These are phyloP conservation scores for Letharia lupina DNA, from an alignment of 495 filamentous ascomycete species.

Conservation along the genomic window DNA sequence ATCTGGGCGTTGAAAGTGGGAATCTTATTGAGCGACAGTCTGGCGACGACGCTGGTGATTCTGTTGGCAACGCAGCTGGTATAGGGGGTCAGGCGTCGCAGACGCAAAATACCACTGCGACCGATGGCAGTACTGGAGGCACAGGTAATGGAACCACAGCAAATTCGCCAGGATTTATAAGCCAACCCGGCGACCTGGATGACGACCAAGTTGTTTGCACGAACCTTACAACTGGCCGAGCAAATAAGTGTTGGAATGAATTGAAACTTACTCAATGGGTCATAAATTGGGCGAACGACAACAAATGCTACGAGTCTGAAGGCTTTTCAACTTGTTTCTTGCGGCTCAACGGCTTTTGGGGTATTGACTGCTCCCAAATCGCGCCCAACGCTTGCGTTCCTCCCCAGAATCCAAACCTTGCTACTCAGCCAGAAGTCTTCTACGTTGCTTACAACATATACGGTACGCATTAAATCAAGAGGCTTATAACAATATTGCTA, in stretches of 20 bases:
- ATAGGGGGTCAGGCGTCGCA: neutral
- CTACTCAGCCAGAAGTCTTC: slow-evolving; percentile 1
- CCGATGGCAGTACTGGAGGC: neutral
- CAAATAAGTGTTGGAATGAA: slow-evolving; percentile 11
- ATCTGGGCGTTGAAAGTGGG: neutral
- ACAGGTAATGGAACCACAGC: neutral
- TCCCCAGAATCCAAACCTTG: slow-evolving; percentile 1
- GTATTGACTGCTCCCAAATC: slow-evolving; percentile 13
- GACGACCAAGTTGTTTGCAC: slow-evolving; percentile 10
- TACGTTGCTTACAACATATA: slow-evolving; percentile 16
- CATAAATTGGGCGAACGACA: slow-evolving; percentile 5
- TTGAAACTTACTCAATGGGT: slow-evolving; percentile 8
- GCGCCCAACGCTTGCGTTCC: slow-evolving; percentile 10
- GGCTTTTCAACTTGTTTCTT: slow-evolving; percentile 17
- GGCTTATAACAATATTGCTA: neutral
- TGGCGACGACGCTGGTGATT: neutral
- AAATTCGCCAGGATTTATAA: slow-evolving; percentile 8
- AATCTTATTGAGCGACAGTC: neutral
- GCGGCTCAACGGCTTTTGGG: slow-evolving; percentile 11
- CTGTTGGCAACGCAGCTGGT: neutral
- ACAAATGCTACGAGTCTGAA: slow-evolving; percentile 14
- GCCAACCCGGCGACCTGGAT: slow-evolving; percentile 2
- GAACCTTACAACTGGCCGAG: slow-evolving; percentile 11
- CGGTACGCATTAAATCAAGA: neutral
- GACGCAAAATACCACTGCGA: neutral